Evolutionary conservation across 176 grass and related monocot species (phyloP), one percentile per base, ranked within the genome.

Genomic region (Stipa capillata): DNA sequence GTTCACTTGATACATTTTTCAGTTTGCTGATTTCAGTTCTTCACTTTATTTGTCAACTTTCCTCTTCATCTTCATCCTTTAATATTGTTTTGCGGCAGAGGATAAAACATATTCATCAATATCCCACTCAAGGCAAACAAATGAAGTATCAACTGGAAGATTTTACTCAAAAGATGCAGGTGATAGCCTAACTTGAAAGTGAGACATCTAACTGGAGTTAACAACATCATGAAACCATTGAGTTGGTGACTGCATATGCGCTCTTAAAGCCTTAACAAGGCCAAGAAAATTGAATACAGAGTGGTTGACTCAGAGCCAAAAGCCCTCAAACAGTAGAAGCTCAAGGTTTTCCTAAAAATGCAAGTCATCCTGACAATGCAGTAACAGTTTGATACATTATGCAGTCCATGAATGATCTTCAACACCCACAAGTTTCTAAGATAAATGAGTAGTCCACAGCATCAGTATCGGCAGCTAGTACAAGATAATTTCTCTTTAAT

Each of bases 1-100:
- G 31, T 79, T 78, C 49, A 73, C 77, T 82, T 76, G 16, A 73
- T 78, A 89, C 68, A 69, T 69, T 47, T 69, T 31, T 69, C 41
- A 48, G 25, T 70, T 70, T 70, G 67, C 67, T 70, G 67, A 20
- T 70, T 70, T 70, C 67, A 70, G 67, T 70, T 70, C 42, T 70
- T 70, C 67, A 70, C 67, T 68, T 70, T 70, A 70, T 48, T 70
- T 70, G 67, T 48, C 67, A 70, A 48, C 25, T 70, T 32, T 47
- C 25, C 41, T 70, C 67, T 47, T 70, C 67, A 70, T 70, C 67
- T 70, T 70, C 67, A 70, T 69, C 67, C 66, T 69, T 69, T 45
- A 69, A 47, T 69, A 69, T 44, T 68, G n/a, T 68, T n/a, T n/a
- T n/a, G n/a, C n/a, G n/a, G n/a, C n/a, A n/a, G n/a, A n/a, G n/a